Conservation (phyloP, 768 basidiomycete genomes). For the Scleroderma citrinum region DNA sequence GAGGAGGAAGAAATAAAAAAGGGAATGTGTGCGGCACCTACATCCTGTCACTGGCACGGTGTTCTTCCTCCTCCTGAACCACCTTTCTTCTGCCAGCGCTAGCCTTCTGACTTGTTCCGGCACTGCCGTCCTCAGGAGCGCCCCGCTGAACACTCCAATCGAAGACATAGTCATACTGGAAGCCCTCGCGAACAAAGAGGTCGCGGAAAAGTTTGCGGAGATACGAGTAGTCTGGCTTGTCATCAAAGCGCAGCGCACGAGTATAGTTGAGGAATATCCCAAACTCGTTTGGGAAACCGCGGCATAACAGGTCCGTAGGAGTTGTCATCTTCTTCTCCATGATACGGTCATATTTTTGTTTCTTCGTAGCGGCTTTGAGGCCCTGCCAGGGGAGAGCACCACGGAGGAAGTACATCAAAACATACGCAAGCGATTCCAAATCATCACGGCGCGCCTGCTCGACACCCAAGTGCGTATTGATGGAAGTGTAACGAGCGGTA, state of each 20-base stretch:
- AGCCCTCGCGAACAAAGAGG: slow-evolving; percentile 93
- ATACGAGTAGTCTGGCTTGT: slow-evolving; percentile 99
- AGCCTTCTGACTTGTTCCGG: slow-evolving; percentile 57
- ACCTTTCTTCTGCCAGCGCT: slow-evolving; percentile 68
- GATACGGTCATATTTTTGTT: slow-evolving; percentile 99
- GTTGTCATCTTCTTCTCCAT: slow-evolving; percentile 99
- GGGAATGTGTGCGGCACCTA: slow-evolving; percentile 37
- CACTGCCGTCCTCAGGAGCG: slow-evolving; percentile 58
- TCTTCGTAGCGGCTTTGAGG: slow-evolving; percentile 99
- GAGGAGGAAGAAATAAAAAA: slow-evolving; percentile 7
- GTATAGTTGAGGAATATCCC: slow-evolving; percentile 99
- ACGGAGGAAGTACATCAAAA: slow-evolving; percentile 99
- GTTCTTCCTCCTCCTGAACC: slow-evolving; percentile 81
- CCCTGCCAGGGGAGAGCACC: slow-evolving; percentile 99
- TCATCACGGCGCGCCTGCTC: slow-evolving; percentile 98
- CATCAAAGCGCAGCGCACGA: slow-evolving; percentile 97
- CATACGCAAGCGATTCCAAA: slow-evolving; percentile 96
- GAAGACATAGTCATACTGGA: slow-evolving; percentile 99
- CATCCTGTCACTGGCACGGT: slow-evolving; percentile 78
- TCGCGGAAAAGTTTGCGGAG: slow-evolving; percentile 99
- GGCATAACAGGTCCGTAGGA: slow-evolving; percentile 92
- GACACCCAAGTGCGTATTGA: slow-evolving; percentile 98
- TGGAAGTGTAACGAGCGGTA: slow-evolving; percentile 97
- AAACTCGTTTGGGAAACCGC: slow-evolving; percentile 99
- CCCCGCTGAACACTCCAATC: slow-evolving; percentile 93